Conservation (phyloP, 352 stramenopile genomes). For the Phytopythium ostracodes region DNA sequence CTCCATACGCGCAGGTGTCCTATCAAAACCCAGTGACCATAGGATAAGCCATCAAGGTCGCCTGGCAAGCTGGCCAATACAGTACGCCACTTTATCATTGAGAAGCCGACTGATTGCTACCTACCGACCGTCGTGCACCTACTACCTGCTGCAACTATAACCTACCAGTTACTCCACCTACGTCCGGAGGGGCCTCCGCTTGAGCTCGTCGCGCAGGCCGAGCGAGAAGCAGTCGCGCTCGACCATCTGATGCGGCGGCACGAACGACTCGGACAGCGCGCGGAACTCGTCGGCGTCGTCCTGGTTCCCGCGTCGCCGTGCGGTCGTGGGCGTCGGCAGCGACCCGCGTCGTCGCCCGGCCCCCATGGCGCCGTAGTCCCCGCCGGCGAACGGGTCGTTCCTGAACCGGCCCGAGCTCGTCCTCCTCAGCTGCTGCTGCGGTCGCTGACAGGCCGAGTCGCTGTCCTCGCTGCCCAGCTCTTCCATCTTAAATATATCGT, state of each 20-base stretch:
- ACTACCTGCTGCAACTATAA: constrained; percentile 14
- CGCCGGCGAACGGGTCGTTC: constrained; percentile 6
- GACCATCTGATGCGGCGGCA: constrained; percentile 71
- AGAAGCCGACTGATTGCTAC: not conserved
- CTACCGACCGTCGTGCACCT: not conserved
- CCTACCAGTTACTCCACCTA: not conserved
- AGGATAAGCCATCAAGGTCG: too few species aligned
- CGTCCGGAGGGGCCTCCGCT: constrained; percentile 38
- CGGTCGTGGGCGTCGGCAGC: constrained; percentile 7
- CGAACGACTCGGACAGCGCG: constrained; percentile 55
- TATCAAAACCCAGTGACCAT: too few species aligned
- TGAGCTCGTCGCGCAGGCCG: constrained; percentile 63
- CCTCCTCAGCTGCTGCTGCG: constrained; percentile 1
- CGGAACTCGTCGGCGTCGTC: constrained; percentile 21
- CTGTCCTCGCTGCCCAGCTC: constrained; percentile 20
- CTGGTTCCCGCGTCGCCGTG: constrained; percentile 21
- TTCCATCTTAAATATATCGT: constrained; percentile 82
- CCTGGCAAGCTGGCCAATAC: too few species aligned
- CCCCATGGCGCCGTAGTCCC: constrained; percentile 8
- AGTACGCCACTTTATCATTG: too few species aligned
- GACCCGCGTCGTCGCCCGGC: constrained; percentile 14
- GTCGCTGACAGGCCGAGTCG: constrained; percentile 9
- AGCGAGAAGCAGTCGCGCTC: constrained; percentile 69
- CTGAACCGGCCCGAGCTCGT: constrained; percentile 21
- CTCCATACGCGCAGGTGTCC: too few species aligned